Conservation (phyloP, 257 asterid genomes). For the Pogostemon cablin region DNA sequence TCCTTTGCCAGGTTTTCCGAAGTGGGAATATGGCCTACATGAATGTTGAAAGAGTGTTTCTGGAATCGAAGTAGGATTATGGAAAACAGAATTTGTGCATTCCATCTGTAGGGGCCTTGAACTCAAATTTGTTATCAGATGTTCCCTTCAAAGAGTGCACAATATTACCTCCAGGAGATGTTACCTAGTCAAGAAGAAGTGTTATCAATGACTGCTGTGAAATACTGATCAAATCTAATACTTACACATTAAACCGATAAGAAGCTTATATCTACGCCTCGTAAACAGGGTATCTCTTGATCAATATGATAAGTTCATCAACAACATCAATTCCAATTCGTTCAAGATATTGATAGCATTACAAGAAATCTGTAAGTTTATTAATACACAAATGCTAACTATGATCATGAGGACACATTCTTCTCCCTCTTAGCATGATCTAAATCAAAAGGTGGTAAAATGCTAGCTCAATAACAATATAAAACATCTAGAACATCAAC, state of each 20-base stretch:
- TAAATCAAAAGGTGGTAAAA: no score
- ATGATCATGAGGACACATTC: no score
- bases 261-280: no score
- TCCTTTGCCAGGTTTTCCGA: slow-evolving; percentile 81
- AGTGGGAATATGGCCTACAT: slow-evolving; percentile 78
- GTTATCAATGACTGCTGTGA: not conserved
- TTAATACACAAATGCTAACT: no score
- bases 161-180: slow-evolving; percentile 56
- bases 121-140: slow-evolving; percentile 77
- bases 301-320: no score
- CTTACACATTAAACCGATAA: not conserved
- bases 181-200: slow-evolving; percentile 51
- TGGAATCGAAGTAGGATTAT: slow-evolving; percentile 66
- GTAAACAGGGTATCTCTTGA: no score
- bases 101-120: slow-evolving; percentile 74
- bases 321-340: no score
- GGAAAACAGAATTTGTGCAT: slow-evolving; percentile 91
- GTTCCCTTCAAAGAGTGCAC: slow-evolving; percentile 66
- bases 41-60: slow-evolving; percentile 84
- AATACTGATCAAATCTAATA: not conserved
- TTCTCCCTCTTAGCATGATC: no score
- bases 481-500: not conserved
- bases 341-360: no score
- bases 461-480: no score
- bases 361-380: no score